These are phyloP conservation scores for Ensete ventricosum DNA, from an alignment of 176 grass and related monocot species.

Conservation along the genomic window DNA sequence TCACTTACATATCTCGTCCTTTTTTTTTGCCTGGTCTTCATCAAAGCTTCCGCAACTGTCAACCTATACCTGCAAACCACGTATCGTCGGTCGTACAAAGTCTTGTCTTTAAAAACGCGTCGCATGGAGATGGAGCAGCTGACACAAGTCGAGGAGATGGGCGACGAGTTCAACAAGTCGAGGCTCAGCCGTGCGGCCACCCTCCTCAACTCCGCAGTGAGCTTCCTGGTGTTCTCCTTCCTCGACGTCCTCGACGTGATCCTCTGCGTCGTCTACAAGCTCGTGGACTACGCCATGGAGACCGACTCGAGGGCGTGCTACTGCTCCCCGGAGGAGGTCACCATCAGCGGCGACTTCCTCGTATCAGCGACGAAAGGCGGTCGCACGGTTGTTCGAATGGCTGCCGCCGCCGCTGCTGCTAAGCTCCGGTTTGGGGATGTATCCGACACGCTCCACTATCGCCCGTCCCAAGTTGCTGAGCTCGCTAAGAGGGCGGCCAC, in stretches of 20 bases:
- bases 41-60: too few species aligned
- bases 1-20: too few species aligned
- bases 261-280: slow-evolving; percentile 81
- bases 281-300: slow-evolving; percentile 66
- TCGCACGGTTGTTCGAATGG: slow-evolving; percentile 62
- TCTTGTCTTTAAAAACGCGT: too few species aligned
- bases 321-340: slow-evolving; percentile 35
- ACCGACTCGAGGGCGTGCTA: slow-evolving; percentile 86
- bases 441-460: slow-evolving; percentile 75
- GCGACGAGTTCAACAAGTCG: too few species aligned
- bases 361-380: slow-evolving; percentile 10
- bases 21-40: too few species aligned
- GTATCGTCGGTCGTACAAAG: too few species aligned
- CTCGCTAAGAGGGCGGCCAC: slow-evolving; percentile 34
- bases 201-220: slow-evolving; percentile 44
- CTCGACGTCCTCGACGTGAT: slow-evolving; percentile 71
- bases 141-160: too few species aligned
- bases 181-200: too few species aligned
- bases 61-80: too few species aligned
- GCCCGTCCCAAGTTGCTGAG: slow-evolving; percentile 45
- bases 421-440: slow-evolving; percentile 86
- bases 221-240: slow-evolving; percentile 74
- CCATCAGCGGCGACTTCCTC: slow-evolving; percentile 7
- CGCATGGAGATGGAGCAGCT: too few species aligned
- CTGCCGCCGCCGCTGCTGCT: background rate